Conservation (phyloP, 2,329 filamentous ascomycete species). For the Diaporthe sp. region DNA sequence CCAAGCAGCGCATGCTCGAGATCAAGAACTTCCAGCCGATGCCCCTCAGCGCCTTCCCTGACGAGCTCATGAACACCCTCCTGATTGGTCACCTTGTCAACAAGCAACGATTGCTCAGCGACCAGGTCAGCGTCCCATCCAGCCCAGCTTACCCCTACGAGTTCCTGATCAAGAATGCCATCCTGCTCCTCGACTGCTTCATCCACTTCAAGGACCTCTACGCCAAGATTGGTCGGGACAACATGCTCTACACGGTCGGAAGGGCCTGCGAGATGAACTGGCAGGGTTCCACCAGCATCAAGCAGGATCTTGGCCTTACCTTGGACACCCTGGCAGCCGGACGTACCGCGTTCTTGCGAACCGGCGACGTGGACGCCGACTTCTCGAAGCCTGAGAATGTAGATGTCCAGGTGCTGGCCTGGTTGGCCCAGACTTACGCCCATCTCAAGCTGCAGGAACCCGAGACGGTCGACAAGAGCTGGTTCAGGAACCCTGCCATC, state of each 20-base stretch:
- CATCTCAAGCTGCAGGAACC: neutral
- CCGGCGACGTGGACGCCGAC: neutral
- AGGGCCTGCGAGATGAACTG: neutral
- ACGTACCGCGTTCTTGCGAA: neutral
- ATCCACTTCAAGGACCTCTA: neutral
- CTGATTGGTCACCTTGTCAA: too few relatives aligned
- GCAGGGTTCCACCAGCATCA: neutral
- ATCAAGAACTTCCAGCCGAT: neutral
- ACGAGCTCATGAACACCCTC: too few relatives aligned
- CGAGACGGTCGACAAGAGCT: neutral
- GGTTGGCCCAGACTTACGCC: neutral
- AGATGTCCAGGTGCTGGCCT: neutral
- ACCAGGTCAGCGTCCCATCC: neutral
- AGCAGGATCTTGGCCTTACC: neutral
- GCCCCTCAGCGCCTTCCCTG: neutral
- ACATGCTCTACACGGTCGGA: neutral
- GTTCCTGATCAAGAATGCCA: neutral
- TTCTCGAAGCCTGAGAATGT: neutral
- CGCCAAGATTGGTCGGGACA: fast-evolving
- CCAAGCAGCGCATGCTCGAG: too few relatives aligned
- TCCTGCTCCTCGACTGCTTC: neutral
- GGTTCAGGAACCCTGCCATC: neutral
- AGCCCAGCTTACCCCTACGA: neutral
- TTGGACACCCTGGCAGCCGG: neutral
- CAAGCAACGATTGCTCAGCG: too few relatives aligned